These are phyloP conservation scores for Trichopus zeylanicus DNA, from an alignment of 116 monocot genomes.

Conservation along the genomic window DNA sequence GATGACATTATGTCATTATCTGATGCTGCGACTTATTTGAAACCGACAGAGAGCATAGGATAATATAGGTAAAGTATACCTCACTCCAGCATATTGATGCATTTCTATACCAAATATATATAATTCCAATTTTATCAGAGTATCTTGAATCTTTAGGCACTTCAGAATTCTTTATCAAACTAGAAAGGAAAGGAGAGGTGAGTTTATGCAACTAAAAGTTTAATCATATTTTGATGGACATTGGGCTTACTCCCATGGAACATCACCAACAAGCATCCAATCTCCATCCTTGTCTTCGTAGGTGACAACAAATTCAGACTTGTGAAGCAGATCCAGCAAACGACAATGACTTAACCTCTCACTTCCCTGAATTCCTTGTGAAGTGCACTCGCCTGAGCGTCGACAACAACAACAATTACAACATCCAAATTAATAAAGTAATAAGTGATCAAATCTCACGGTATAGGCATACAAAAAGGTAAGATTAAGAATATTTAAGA, in stretches of 20 bases:
- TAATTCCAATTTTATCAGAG: too few species aligned
- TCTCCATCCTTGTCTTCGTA: slow-evolving; percentile 86
- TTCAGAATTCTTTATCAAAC: too few species aligned
- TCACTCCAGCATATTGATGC: neutral
- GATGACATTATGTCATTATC: neutral
- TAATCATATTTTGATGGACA: too few species aligned
- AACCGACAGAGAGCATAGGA: neutral
- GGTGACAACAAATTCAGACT: slow-evolving; percentile 62
- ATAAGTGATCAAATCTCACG: too few species aligned
- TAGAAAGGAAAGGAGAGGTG: too few species aligned
- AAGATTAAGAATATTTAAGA: too few species aligned
- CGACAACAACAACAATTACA: slow-evolving; percentile 10
- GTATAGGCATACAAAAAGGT: too few species aligned
- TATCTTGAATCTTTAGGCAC: too few species aligned
- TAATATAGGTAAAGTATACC: neutral
- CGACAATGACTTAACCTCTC: slow-evolving; percentile 28
- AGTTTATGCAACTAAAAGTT: too few species aligned
- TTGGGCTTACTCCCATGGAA: slow-evolving; percentile 73
- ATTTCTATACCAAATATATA: too few species aligned
- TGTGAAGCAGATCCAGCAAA: slow-evolving; percentile 39
- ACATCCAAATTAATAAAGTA: too few species aligned
- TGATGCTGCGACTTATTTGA: neutral
- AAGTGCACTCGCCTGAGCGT: slow-evolving; percentile 41
- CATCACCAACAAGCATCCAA: slow-evolving; percentile 94
- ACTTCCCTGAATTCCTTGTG: slow-evolving; percentile 26